Percentiles rank a stretch among this genome's conserved stretches.
phyloP scores from a whole-genome alignment of 177 flowering plant genomes.

The Telopea speciosissima region DNA sequence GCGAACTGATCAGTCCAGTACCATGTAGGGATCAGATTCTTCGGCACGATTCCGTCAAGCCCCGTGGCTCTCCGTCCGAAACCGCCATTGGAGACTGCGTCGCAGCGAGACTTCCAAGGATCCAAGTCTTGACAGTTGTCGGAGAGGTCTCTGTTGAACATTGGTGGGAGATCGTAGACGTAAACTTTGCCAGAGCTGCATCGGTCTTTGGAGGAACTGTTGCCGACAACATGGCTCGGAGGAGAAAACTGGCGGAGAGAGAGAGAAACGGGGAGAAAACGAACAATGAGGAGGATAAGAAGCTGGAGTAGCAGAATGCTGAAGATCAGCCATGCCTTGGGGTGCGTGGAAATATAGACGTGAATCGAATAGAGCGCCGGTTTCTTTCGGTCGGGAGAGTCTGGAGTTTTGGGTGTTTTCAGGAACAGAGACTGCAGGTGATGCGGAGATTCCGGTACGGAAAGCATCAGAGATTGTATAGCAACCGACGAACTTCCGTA shows the following conservation, averaged over 20 bases:
- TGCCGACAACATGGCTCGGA: background rate
- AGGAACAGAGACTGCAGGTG: conserved; percentile 17
- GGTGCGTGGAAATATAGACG: conserved; percentile 27
- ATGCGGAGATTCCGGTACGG: conserved; percentile 14
- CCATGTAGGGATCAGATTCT: conserved; percentile 40
- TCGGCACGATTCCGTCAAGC: conserved; percentile 41
- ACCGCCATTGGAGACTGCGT: conserved; percentile 56
- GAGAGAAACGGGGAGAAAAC: conserved; percentile 33
- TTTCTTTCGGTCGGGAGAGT: conserved; percentile 14
- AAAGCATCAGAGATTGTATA: conserved; percentile 31
- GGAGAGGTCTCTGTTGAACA: conserved; percentile 46
- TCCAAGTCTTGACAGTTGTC: conserved; percentile 44
- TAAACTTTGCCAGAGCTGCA: conserved; percentile 50
- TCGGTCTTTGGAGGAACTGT: background rate
- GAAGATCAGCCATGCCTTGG: conserved; percentile 56
- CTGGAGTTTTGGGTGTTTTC: conserved; percentile 22
- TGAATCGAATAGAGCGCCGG: conserved; percentile 19
- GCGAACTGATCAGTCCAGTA: conserved; percentile 80
- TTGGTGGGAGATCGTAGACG: conserved; percentile 65
- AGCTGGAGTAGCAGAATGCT: conserved; percentile 47
- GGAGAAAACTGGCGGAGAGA: conserved; percentile 15
- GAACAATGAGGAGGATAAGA: conserved; percentile 42
- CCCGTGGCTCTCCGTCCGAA: conserved; percentile 49
- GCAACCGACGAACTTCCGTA: background rate
- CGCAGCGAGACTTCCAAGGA: conserved; percentile 76